Conservation (phyloP, 78 protist species). For the Dictyostelium brefeldianum region DNA sequence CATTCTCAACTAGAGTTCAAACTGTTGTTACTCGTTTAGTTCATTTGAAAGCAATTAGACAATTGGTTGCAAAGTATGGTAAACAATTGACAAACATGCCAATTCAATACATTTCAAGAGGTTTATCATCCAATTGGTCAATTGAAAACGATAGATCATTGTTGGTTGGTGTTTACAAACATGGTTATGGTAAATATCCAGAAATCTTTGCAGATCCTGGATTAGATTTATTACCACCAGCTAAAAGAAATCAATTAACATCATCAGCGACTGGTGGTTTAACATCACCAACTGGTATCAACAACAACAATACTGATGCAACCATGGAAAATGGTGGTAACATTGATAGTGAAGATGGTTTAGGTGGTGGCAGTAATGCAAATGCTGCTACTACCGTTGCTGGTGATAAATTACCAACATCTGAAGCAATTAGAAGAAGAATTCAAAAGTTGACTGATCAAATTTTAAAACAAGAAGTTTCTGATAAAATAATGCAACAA, state of each 20-base stretch:
- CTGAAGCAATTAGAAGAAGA: constrained; percentile 65
- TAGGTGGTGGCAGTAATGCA: background rate
- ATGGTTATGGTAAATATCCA: constrained; percentile 76
- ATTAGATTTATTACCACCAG: background rate
- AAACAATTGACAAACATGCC: constrained; percentile 14
- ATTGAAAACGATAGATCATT: constrained; percentile 47
- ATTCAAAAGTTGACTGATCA: constrained; percentile 24
- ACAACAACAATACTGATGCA: background rate
- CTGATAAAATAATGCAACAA: background rate
- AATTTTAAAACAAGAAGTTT: background rate
- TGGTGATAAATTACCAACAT: constrained; percentile 35
- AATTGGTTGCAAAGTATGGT: constrained; percentile 32
- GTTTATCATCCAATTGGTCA: constrained; percentile 64
- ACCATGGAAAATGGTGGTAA: background rate
- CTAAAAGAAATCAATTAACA: background rate
- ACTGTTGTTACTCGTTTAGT: constrained; percentile 31
- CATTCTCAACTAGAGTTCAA: constrained; percentile 52
- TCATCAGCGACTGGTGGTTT: background rate
- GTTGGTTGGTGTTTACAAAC: constrained; percentile 65
- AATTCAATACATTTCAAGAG: constrained; percentile 29
- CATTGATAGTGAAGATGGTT: background rate
- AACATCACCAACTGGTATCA: background rate
- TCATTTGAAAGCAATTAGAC: constrained; percentile 44
- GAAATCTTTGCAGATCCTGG: constrained; percentile 50
- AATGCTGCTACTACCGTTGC: background rate